These are phyloP conservation scores for Carex parvula DNA, from an alignment of 176 grass and related monocot species.

Conservation along the genomic window DNA sequence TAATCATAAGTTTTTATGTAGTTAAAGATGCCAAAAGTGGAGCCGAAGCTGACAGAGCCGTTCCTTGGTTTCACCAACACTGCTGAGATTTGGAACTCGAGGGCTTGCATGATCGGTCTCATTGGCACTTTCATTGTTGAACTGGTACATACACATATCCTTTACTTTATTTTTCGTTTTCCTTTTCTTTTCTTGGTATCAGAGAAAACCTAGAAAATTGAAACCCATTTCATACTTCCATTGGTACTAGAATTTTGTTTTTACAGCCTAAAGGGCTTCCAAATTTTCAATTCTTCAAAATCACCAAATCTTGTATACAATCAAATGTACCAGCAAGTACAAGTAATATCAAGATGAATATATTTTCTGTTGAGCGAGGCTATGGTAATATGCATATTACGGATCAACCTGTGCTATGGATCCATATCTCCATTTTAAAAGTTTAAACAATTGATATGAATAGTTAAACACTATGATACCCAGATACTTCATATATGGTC, in stretches of 20 bases:
- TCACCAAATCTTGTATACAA: background rate
- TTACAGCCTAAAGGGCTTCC: background rate
- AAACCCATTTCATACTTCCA: background rate
- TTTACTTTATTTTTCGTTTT: background rate
- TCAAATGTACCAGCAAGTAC: background rate
- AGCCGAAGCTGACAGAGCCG: slow-evolving; percentile 64
- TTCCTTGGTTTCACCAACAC: slow-evolving; percentile 87
- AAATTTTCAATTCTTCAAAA: too few species aligned
- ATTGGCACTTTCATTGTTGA: slow-evolving; percentile 72
- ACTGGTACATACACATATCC: slow-evolving; percentile 35
- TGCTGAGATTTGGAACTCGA: slow-evolving; percentile 82
- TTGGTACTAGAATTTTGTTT: background rate
- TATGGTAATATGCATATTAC: too few species aligned
- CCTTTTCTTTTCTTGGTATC: background rate
- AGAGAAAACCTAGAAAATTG: background rate
- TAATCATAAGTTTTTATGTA: background rate
- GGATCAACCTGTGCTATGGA: too few species aligned
- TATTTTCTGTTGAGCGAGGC: background rate
- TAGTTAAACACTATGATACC: too few species aligned
- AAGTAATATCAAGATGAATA: background rate
- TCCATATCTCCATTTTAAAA: too few species aligned
- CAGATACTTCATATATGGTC: too few species aligned
- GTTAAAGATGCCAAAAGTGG: slow-evolving; percentile 44
- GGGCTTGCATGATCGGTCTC: slow-evolving; percentile 82
- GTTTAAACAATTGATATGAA: too few species aligned